Conservation (phyloP, 75 land plant species). For the Cryptomeria japonica region DNA sequence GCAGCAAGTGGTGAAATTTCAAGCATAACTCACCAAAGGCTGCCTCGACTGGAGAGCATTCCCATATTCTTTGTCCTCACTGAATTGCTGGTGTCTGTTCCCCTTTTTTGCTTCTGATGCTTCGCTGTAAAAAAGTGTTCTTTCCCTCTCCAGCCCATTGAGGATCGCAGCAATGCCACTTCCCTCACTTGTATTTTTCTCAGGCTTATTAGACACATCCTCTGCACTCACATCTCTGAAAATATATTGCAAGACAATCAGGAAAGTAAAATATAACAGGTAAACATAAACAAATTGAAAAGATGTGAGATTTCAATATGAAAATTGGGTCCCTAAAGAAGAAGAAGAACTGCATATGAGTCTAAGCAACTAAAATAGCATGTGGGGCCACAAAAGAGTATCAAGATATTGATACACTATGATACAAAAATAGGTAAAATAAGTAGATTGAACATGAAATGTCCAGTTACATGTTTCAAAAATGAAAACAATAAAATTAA, state of each 20-base stretch:
- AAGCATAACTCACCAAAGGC: not conserved
- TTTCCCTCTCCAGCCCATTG: conserved; percentile 28
- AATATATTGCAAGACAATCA: not conserved
- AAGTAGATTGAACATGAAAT: not conserved
- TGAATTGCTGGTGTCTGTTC: not conserved
- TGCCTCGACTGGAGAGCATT: not conserved
- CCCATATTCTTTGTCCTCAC: not conserved
- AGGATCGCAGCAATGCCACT: conserved; percentile 31
- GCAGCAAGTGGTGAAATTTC: not conserved
- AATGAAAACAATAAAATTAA: not conserved
- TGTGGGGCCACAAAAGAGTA: not conserved
- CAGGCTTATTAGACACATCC: not conserved
- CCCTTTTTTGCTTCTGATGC: conserved; percentile 3
- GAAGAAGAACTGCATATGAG: not conserved
- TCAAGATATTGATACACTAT: no score
- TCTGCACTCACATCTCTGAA: conserved; percentile 13
- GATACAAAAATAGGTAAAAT: no score
- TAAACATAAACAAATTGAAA: not conserved
- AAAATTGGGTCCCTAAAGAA: not conserved
- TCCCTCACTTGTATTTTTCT: conserved; percentile 4
- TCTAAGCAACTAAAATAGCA: not conserved
- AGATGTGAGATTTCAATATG: not conserved
- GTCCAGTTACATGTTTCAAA: not conserved
- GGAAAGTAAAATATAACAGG: not conserved
- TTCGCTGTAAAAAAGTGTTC: conserved; percentile 2